Evolutionary conservation across 371 early-diverging fungal genomes (phyloP).

Genomic region (Mortierella sp.): DNA sequence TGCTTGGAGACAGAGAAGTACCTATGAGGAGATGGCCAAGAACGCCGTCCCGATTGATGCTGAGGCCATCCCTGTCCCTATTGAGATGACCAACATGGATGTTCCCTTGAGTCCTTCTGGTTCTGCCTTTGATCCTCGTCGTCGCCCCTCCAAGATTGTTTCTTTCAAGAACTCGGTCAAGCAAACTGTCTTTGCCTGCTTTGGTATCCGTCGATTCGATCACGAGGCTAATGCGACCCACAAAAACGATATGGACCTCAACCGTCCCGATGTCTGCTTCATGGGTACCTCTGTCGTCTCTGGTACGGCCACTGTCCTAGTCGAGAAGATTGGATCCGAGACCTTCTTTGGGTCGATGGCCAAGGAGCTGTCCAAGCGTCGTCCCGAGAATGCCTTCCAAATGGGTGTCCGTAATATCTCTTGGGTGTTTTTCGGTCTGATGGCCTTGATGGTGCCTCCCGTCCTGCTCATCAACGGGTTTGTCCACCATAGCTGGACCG

Average conservation of each 20-base stretch:
- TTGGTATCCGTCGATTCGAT: slow-evolving; percentile 44
- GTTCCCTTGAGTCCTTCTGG: not conserved
- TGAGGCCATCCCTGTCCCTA: not conserved
- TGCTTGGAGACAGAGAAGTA: slow-evolving; percentile 8
- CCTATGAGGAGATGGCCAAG: slow-evolving; percentile 26
- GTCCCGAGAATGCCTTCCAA: slow-evolving; percentile 54
- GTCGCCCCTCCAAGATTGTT: not conserved
- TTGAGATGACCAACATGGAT: slow-evolving; percentile 7
- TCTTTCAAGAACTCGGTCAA: slow-evolving; percentile 19
- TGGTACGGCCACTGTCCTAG: slow-evolving; percentile 58
- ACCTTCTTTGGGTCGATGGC: slow-evolving; percentile 61
- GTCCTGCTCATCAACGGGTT: slow-evolving; percentile 59
- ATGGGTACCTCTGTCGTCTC: slow-evolving; percentile 60
- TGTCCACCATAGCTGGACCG: slow-evolving; percentile 49
- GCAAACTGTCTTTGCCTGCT: slow-evolving; percentile 20
- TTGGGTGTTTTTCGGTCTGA: slow-evolving; percentile 57
- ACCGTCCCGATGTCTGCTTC: slow-evolving; percentile 48
- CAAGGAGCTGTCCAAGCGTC: slow-evolving; percentile 40
- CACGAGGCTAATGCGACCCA: not conserved
- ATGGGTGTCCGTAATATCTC: slow-evolving; percentile 57
- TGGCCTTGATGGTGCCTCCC: slow-evolving; percentile 56
- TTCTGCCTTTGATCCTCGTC: not conserved
- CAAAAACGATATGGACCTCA: slow-evolving; percentile 26
- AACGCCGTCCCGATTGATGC: slow-evolving; percentile 16
- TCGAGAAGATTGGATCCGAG: slow-evolving; percentile 50